These are phyloP conservation scores for Salix viminalis DNA, from an alignment of 345 rosid species.

Conservation along the genomic window DNA sequence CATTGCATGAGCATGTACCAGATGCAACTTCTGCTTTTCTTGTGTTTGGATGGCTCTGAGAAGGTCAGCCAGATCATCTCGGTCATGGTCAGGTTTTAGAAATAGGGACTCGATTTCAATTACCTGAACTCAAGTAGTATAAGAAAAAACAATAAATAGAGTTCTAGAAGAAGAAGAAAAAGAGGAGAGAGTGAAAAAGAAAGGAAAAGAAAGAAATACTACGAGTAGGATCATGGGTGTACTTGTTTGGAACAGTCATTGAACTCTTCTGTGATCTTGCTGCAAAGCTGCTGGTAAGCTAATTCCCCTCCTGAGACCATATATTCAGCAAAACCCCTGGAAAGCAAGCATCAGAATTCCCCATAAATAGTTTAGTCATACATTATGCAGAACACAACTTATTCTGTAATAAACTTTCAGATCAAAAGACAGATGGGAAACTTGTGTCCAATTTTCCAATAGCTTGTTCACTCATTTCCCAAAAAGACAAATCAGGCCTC, in stretches of 20 bases:
- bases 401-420: not conserved
- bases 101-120: constrained; percentile 68
- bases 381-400: not conserved
- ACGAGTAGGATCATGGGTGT: not conserved
- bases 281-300: constrained; percentile 75
- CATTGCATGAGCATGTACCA: constrained; percentile 33
- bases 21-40: constrained; percentile 76
- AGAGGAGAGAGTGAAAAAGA: not conserved
- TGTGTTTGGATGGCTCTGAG: constrained; percentile 74
- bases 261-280: constrained; percentile 72
- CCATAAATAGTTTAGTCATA: not conserved
- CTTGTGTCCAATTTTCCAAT: not conserved
- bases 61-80: constrained; percentile 68
- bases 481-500: not conserved
- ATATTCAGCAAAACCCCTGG: constrained; percentile 76
- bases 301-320: constrained; percentile 67
- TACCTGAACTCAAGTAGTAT: constrained; percentile 40
- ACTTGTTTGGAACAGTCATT: constrained; percentile 91
- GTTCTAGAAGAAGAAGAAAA: too few species aligned
- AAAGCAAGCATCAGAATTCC: not conserved
- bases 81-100: constrained; percentile 39
- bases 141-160: not conserved
- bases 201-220: too few species aligned
- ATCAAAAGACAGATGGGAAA: not conserved
- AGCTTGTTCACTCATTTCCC: not conserved